phyloP scores from a whole-genome alignment of 768 basidiomycete genomes.

The Tricholoma saponaceum region DNA sequence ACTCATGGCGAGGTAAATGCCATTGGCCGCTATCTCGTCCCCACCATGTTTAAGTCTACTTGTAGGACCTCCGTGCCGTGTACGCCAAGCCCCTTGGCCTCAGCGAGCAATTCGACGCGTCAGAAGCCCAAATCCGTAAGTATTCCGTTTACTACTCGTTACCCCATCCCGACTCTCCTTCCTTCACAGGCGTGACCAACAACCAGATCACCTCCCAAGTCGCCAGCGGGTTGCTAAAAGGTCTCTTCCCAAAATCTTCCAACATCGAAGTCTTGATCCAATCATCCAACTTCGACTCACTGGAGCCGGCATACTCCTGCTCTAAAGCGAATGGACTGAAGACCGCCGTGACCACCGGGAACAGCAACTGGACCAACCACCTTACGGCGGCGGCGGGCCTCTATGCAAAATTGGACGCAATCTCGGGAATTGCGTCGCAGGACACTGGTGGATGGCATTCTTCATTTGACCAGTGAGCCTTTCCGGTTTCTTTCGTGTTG shows the following conservation, averaged over 20 bases:
- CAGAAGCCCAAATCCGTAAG: constrained; percentile 12
- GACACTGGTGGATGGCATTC: constrained; percentile 46
- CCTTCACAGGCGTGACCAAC: constrained; percentile 40
- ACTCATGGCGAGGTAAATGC: constrained; percentile 37
- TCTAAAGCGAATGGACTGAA: constrained; percentile 29
- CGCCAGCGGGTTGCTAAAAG: constrained; percentile 40
- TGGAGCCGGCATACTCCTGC: constrained; percentile 45
- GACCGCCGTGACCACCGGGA: constrained; percentile 34
- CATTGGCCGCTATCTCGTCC: background rate
- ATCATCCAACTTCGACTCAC: constrained; percentile 37
- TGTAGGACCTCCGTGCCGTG: constrained; percentile 39
- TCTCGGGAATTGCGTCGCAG: constrained; percentile 35
- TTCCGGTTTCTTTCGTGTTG: background rate
- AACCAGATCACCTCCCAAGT: constrained; percentile 52
- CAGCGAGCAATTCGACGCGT: constrained; percentile 25
- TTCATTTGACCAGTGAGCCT: constrained; percentile 45
- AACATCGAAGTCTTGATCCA: constrained; percentile 34
- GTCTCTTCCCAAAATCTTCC: constrained; percentile 38
- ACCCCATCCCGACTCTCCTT: background rate
- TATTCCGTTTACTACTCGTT: background rate
- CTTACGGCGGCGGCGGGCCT: constrained; percentile 32
- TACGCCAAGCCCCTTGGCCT: constrained; percentile 40
- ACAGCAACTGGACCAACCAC: constrained; percentile 38
- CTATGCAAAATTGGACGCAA: constrained; percentile 37
- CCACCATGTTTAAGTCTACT: background rate